Conservation (phyloP, 2,329 filamentous ascomycete genomes). For the Orbilia oligospora region DNA sequence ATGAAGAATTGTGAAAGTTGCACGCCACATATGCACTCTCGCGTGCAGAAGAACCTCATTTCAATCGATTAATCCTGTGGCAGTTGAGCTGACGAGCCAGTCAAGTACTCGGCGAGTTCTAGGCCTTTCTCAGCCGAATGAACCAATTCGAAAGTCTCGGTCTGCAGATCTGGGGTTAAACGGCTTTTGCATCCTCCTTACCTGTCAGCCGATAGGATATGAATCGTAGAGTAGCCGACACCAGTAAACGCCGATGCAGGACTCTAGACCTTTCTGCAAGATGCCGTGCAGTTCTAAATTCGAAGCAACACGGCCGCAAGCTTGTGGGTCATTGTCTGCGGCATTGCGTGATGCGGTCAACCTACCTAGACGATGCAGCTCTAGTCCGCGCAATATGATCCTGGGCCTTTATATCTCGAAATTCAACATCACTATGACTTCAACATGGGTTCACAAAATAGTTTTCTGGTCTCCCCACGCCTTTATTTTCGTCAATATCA, state of each 20-base stretch:
- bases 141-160: slow-evolving; percentile 26
- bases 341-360: slow-evolving; percentile 16
- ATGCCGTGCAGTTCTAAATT: slow-evolving; percentile 36
- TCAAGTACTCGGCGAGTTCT: slow-evolving; percentile 54
- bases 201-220: slow-evolving; percentile 3
- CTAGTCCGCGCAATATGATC: neutral
- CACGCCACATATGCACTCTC: slow-evolving; percentile 58
- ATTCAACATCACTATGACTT: slow-evolving; percentile 23
- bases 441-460: slow-evolving; percentile 46
- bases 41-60: slow-evolving; percentile 36
- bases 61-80: slow-evolving; percentile 56
- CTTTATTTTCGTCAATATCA: slow-evolving; percentile 2
- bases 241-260: slow-evolving; percentile 29
- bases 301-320: slow-evolving; percentile 20
- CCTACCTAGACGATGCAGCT: neutral
- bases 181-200: neutral
- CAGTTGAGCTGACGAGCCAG: slow-evolving; percentile 34
- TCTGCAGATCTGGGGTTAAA: too few relatives aligned
- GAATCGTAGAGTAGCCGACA: slow-evolving; percentile 7
- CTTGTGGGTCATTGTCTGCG: slow-evolving; percentile 29
- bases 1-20: slow-evolving; percentile 1
- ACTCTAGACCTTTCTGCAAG: slow-evolving; percentile 18
- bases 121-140: slow-evolving; percentile 37
- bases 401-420: slow-evolving; percentile 17
- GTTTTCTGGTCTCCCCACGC: slow-evolving; percentile 1